phyloP scores from a whole-genome alignment of 2,329 filamentous ascomycete genomes.

The Claviceps spartinae region DNA sequence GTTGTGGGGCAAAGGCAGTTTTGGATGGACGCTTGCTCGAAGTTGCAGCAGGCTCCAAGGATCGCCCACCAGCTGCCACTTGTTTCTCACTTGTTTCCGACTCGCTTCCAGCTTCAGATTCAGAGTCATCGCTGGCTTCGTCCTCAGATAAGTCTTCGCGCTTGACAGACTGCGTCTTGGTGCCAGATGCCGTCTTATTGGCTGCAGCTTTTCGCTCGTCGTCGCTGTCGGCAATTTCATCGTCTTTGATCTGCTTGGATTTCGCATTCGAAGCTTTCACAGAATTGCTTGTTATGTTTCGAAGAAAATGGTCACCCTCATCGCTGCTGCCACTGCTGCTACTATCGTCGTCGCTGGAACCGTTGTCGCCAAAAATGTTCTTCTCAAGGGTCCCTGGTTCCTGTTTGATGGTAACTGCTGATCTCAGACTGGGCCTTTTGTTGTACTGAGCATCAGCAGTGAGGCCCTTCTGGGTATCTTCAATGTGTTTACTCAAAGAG shows the following conservation, averaged over 20 bases:
- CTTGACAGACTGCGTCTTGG: slow-evolving; percentile 3
- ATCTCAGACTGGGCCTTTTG: slow-evolving; percentile 12
- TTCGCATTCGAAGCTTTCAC: slow-evolving; percentile 6
- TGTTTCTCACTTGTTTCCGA: slow-evolving; percentile 10
- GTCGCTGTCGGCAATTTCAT: slow-evolving; percentile 30
- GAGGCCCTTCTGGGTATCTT: slow-evolving; percentile 23
- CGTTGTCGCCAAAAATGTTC: slow-evolving; percentile 17
- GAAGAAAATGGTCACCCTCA: slow-evolving; percentile 20
- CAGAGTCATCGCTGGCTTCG: slow-evolving; percentile 17
- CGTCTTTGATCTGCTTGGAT: slow-evolving; percentile 18
- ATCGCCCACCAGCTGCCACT: slow-evolving; percentile 3
- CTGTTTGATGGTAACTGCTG: slow-evolving; percentile 19
- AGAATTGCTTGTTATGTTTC: slow-evolving; percentile 15
- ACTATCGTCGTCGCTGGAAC: slow-evolving; percentile 17
- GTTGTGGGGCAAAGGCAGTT: slow-evolving; percentile 14
- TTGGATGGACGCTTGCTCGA: slow-evolving; percentile 4
- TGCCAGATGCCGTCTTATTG: slow-evolving; percentile 9
- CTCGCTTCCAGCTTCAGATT: slow-evolving; percentile 5
- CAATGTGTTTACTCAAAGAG: slow-evolving; percentile 25
- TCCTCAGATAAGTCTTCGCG: slow-evolving; percentile 11
- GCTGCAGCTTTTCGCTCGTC: slow-evolving; percentile 20
- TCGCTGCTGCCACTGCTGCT: slow-evolving; percentile 22
- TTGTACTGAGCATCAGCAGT: slow-evolving; percentile 21
- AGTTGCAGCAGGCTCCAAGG: slow-evolving; percentile 1
- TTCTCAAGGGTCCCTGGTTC: slow-evolving; percentile 11